Percentiles rank a stretch among this genome's conserved stretches.
These are phyloP conservation scores for Isoetes engelmannii DNA, from an alignment of 83 land plant genomes.

Conservation along the genomic window DNA sequence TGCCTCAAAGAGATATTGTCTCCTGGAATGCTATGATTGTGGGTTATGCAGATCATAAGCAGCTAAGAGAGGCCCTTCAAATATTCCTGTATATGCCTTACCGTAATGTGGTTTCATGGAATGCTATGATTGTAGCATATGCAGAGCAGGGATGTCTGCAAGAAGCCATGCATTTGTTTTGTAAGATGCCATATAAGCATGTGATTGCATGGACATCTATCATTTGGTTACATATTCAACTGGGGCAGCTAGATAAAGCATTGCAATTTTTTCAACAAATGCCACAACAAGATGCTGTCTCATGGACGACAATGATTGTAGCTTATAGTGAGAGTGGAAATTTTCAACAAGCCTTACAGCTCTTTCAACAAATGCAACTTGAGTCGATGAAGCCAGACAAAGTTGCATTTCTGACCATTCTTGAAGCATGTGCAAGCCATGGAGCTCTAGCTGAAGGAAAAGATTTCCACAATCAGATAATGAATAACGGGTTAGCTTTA, in stretches of 20 bases:
- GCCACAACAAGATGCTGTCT: background rate
- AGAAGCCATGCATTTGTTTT: background rate
- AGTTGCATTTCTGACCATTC: constrained; percentile 11
- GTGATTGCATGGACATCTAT: background rate
- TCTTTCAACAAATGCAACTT: background rate
- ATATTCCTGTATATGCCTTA: background rate
- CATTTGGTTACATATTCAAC: background rate
- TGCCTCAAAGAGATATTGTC: background rate
- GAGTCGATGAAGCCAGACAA: background rate
- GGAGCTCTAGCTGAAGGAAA: background rate
- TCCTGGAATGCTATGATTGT: background rate
- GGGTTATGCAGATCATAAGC: background rate
- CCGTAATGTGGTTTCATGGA: too few relatives aligned
- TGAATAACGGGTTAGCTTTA: background rate
- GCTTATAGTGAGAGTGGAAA: background rate
- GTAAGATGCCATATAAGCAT: background rate
- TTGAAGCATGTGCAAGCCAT: constrained; percentile 7
- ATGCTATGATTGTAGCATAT: background rate
- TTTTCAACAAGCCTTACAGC: background rate
- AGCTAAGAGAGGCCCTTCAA: background rate
- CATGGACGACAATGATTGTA: background rate
- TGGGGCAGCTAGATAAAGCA: background rate
- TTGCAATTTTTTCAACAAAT: background rate
- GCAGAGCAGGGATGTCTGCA: background rate
- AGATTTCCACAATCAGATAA: background rate